Base-by-base conservation (phyloP, 169 alveolate species). In the Hepatocystis sp. region DNA sequence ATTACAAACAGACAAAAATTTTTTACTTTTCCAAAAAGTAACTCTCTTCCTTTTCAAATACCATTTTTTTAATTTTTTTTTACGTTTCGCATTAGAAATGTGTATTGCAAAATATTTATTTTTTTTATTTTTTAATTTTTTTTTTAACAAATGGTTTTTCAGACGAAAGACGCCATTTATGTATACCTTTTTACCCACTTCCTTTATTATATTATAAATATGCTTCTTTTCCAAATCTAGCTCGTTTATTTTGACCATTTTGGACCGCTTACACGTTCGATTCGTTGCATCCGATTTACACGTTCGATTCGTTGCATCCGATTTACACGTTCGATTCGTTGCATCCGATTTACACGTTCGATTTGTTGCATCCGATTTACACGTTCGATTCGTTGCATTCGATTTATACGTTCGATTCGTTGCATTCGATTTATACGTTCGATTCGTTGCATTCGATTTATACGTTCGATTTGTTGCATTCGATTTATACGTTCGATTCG, bases 181-280 rank as follows among this genome's bases (percentile, higher is more conserved):
- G 4, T 30, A 28, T 19, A 76, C 88, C 11, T 76, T 58, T 56
- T 46, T 76, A 23, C 27, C 28, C 27, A 76, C 67, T 13, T 76
- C 78, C 1, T 76, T 76, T 58, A 76, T 64, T 42, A 76, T 76
- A 58, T 47, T 58, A 52, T 76, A 76, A 5, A 76, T 56, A n/a
- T 42, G 40, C 2, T 39, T 21, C 13, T 39, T 76, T 8, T 52
- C 44, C 10, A 76, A 42, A 58, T 47, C 34, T n/a, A 76, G 52
- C 2, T 46, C 46, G 5, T 39, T 39, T 44, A 76, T n/a, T 40
- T 23, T 4, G 10, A 8, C 51, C 17, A 1, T 51, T 36, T 51
- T 40, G 13, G 17, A 19, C 17, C 47, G 13, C 4, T 21, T 51
- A 11, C 13, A 1, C 23, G 5, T 25, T 53, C 8, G 15, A 5